Evolutionary conservation across 495 filamentous ascomycete species (phyloP), one percentile per base, ranked within the genome.

Genomic region (Letharia columbiana): DNA sequence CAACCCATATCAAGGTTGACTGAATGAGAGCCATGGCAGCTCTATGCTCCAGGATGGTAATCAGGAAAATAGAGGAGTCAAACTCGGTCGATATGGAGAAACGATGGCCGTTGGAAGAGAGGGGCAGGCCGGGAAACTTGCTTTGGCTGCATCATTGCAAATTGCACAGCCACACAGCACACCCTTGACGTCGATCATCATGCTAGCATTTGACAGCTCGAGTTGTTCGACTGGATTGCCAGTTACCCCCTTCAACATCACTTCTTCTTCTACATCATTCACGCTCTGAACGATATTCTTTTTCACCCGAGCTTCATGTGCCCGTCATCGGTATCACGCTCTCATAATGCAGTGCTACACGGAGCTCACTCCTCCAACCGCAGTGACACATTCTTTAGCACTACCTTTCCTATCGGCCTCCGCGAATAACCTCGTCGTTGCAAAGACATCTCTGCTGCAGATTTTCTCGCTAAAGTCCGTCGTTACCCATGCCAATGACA

Each of bases 311-410:
- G 37, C 20, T 40, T 28, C 13, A 40, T n/a, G 58, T 41, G n/a
- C 54, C 47, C 33, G 42, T 37, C 31, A 15, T 44, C 42, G 9
- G 31, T 18, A 28, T 5, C 17, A 57, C 12, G 18, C 11, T 57
- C 4, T 37, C 33, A 68, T 64, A 70, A 89, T 89, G 86, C 87
- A 89, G 80, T 87, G 83, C 79, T 98, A 97, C 79, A 91, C 90
- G 68, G 92, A 97, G 81, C 78, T 99, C 72, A 85, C 91, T 70
- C 87, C 94, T 77, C 91, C 94, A 31, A 95, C 91, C 71, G 91
- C 91, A 70, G 91, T 99, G 72, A 91, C 91, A 65, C 89, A 96
- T 78, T 90, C 93, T 45, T 75, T 98, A 71, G 82, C 81, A 54
- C 76, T 96, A 23, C 85, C 91, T 31, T 93, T 99, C 72, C 77